A percentile compares a stretch with the other conserved stretches of the same genome.
phyloP scores from a whole-genome alignment of 768 basidiomycete genomes.

The Holtermannia corniformis region DNA sequence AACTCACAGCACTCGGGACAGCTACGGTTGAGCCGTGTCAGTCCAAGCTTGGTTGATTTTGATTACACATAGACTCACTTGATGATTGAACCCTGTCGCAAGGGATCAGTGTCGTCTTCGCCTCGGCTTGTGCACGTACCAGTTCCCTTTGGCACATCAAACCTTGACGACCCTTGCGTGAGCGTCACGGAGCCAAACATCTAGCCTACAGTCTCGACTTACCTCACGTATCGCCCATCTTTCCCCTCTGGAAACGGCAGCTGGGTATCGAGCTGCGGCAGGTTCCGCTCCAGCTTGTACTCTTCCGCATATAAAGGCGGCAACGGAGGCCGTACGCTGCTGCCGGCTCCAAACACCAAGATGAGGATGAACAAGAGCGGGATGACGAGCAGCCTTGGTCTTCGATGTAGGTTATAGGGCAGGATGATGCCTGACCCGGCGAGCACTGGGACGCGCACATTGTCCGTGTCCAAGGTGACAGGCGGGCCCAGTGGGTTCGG shows the following conservation, averaged over 20 bases:
- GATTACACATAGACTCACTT: constrained; percentile 12
- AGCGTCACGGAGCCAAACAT: neutral
- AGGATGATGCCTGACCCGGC: neutral
- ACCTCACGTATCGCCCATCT: constrained; percentile 30
- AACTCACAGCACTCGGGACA: constrained; percentile 34
- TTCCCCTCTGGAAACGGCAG: constrained; percentile 17
- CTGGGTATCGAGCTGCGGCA: constrained; percentile 12
- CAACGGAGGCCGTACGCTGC: constrained; percentile 25
- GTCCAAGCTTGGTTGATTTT: neutral
- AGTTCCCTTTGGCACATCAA: constrained; percentile 34
- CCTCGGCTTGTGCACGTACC: constrained; percentile 6
- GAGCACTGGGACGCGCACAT: neutral
- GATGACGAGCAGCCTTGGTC: constrained; percentile 6
- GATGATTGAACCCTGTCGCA: constrained; percentile 34
- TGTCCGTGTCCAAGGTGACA: constrained; percentile 10
- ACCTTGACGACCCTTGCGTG: too few relatives aligned
- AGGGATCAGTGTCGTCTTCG: neutral
- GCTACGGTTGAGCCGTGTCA: constrained; percentile 10
- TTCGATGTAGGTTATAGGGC: constrained; percentile 4
- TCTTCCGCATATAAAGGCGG: constrained; percentile 30
- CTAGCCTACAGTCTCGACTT: constrained; percentile 9
- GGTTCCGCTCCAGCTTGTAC: constrained; percentile 17
- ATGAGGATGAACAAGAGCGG: constrained; percentile 10
- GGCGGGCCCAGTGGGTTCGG: constrained; percentile 20
- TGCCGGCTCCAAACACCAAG: constrained; percentile 11